phyloP scores from a whole-genome alignment of 495 filamentous ascomycete genomes.

The Arthonia radiata region DNA sequence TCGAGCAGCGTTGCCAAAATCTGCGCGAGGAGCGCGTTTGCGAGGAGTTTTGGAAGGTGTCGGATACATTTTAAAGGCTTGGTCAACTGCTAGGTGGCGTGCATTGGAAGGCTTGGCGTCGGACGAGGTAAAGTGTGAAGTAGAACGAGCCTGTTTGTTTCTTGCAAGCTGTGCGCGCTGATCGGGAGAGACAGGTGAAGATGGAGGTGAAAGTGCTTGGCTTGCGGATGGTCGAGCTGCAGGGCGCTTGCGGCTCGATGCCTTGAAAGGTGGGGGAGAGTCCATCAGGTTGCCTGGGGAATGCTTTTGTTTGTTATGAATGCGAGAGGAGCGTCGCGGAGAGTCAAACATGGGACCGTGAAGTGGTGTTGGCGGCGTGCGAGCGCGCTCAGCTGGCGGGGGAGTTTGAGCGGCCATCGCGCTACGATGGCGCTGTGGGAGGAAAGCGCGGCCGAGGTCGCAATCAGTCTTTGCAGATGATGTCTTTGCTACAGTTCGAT shows the following conservation, averaged over 20 bases:
- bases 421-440: background rate
- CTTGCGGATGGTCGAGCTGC: no score
- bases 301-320: constrained; percentile 18
- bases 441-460: background rate
- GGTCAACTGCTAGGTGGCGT: no score
- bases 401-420: constrained; percentile 37
- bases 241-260: background rate
- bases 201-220: constrained; percentile 20
- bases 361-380: constrained; percentile 48
- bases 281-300: background rate
- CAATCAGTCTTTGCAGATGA: background rate
- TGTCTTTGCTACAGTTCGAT: no score
- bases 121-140: no score
- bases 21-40: constrained; percentile 33
- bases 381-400: constrained; percentile 30
- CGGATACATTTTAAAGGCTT: no score
- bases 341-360: constrained; percentile 42
- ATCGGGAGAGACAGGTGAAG: constrained; percentile 26
- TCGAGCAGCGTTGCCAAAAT: constrained; percentile 41
- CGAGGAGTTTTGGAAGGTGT: constrained; percentile 80
- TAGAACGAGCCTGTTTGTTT: no score
- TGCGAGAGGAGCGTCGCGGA: constrained; percentile 30
- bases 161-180: no score
- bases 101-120: no score
- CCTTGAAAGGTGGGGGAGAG: constrained; percentile 3